These are phyloP conservation scores for Cladosporium sphaerospermum DNA, from an alignment of 2,329 filamentous ascomycete genomes.

Conservation along the genomic window DNA sequence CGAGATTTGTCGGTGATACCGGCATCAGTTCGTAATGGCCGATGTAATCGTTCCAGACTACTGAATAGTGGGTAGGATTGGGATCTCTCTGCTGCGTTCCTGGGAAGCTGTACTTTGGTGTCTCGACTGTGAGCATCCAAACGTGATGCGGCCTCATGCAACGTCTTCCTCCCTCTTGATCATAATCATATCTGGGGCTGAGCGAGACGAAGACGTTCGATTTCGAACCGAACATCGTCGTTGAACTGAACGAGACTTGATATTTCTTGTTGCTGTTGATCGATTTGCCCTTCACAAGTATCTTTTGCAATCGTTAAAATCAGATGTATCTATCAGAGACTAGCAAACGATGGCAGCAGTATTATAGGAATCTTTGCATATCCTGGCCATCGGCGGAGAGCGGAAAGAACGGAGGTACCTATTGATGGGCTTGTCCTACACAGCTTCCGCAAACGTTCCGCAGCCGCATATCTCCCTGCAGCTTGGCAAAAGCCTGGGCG, in stretches of 20 bases:
- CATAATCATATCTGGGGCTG: slow-evolving; percentile 10
- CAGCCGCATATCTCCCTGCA: too few species aligned
- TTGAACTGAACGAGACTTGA: neutral
- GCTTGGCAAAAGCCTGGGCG: too few species aligned
- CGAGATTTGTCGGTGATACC: slow-evolving; percentile 6
- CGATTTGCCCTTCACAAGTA: too few species aligned
- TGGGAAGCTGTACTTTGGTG: slow-evolving; percentile 12
- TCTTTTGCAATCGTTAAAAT: too few species aligned
- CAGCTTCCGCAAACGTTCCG: too few species aligned
- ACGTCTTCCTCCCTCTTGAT: neutral
- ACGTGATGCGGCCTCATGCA: slow-evolving; percentile 13
- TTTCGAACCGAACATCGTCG: neutral
- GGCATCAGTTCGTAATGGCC: slow-evolving; percentile 7
- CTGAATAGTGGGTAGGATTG: slow-evolving; percentile 14
- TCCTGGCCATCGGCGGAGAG: too few species aligned
- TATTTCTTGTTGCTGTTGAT: neutral
- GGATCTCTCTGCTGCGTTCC: slow-evolving; percentile 6
- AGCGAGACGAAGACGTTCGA: slow-evolving; percentile 18
- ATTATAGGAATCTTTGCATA: too few species aligned
- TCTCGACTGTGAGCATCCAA: slow-evolving; percentile 19
- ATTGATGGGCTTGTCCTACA: too few species aligned
- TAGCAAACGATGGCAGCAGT: too few species aligned
- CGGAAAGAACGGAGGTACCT: too few species aligned
- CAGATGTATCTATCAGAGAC: too few species aligned
- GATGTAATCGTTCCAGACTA: slow-evolving; percentile 6